phyloP scores from a whole-genome alignment of 1,284 basidiomycete genomes.

The Pseudozyma sp. region DNA sequence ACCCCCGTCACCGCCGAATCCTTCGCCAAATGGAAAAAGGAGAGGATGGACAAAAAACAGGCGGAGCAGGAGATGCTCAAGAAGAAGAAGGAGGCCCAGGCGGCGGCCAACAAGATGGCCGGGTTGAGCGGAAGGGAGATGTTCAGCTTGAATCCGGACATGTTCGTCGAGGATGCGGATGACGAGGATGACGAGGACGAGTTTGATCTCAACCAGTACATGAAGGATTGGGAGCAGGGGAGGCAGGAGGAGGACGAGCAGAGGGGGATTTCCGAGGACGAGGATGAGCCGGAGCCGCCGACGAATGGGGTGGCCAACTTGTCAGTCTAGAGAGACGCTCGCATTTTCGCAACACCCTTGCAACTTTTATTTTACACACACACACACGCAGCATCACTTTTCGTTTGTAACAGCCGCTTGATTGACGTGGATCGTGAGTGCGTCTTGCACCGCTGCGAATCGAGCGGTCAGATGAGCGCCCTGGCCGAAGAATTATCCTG shows the following conservation, averaged over 20 bases:
- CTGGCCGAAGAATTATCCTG: slow-evolving; percentile 19
- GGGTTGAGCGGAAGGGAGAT: slow-evolving; percentile 97
- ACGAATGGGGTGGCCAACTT: slow-evolving; percentile 24
- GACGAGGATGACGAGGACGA: slow-evolving; percentile 72
- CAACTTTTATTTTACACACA: too few relatives aligned
- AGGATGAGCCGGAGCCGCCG: slow-evolving; percentile 22
- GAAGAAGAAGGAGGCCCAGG: slow-evolving; percentile 86
- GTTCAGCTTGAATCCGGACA: slow-evolving; percentile 91
- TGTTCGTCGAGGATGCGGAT: slow-evolving; percentile 79
- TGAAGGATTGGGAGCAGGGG: slow-evolving; percentile 62
- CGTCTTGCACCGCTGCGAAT: too few relatives aligned
- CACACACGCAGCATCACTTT: not conserved
- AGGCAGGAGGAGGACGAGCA: slow-evolving; percentile 54
- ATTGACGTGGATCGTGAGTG: too few relatives aligned
- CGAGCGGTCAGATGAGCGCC: not conserved
- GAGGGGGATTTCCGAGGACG: slow-evolving; percentile 25
- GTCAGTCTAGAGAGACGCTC: slow-evolving; percentile 6
- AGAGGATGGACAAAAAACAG: slow-evolving; percentile 73
- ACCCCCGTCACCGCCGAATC: slow-evolving; percentile 95
- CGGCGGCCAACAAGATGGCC: slow-evolving; percentile 86
- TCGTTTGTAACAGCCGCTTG: too few relatives aligned
- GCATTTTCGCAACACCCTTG: not conserved
- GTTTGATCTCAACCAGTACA: slow-evolving; percentile 62
- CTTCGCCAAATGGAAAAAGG: slow-evolving; percentile 92
- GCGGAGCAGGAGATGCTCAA: slow-evolving; percentile 87